Percentiles rank a stretch among this genome's conserved stretches.
These are phyloP conservation scores for Coemansia sp. DNA, from an alignment of 192 early-diverging fungal species.

Conservation along the genomic window DNA sequence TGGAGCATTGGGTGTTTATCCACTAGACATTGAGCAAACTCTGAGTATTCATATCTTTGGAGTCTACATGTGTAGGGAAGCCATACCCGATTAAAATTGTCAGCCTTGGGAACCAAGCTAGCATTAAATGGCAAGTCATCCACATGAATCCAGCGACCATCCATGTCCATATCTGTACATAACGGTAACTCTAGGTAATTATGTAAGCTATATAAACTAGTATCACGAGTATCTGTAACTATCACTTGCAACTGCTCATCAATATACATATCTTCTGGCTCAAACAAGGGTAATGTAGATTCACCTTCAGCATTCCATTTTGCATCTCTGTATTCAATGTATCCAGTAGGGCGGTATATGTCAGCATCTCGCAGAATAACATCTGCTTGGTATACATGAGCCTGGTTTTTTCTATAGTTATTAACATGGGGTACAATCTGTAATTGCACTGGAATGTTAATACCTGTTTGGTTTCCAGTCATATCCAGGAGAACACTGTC, in stretches of 20 bases:
- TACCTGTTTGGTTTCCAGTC: background rate
- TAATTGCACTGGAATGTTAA: constrained; percentile 2
- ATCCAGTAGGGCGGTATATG: background rate
- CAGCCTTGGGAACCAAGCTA: constrained; percentile 12
- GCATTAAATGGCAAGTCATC: constrained; percentile 16
- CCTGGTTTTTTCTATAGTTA: background rate
- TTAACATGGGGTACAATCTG: background rate
- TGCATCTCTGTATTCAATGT: constrained; percentile 10
- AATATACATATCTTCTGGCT: background rate
- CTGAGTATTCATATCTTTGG: constrained; percentile 27
- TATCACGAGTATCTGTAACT: background rate
- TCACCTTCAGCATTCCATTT: constrained; percentile 7
- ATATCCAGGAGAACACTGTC: constrained; percentile 8
- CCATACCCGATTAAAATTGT: constrained; percentile 48
- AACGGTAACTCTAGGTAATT: constrained; percentile 47
- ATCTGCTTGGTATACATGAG: constrained; percentile 13
- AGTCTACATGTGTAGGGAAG: constrained; percentile 53
- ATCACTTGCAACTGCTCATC: background rate
- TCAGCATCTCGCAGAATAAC: constrained; percentile 5
- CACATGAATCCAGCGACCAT: constrained; percentile 52
- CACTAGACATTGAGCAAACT: constrained; percentile 42
- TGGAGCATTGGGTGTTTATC: constrained; percentile 38
- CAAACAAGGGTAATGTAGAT: background rate
- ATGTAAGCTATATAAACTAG: constrained; percentile 10
- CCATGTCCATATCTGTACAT: constrained; percentile 30